These are phyloP conservation scores for Chytridium lagenaria DNA, from an alignment of 371 early-diverging fungal genomes.

Conservation along the genomic window DNA sequence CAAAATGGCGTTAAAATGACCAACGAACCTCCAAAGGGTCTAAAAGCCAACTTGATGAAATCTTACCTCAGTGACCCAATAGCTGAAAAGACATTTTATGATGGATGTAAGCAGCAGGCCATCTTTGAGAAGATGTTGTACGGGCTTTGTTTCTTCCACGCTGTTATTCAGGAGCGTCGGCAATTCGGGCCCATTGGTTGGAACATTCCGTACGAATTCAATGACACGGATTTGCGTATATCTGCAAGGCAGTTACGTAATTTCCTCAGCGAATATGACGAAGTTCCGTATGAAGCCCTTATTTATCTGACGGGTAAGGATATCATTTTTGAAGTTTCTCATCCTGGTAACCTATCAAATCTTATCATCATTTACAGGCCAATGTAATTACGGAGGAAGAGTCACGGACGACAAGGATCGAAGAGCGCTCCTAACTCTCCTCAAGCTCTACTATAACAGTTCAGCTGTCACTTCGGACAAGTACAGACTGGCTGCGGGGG, in stretches of 20 bases:
- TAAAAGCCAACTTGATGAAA: conserved; percentile 54
- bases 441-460: conserved; percentile 52
- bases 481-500: conserved; percentile 49
- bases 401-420: conserved; percentile 65
- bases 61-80: conserved; percentile 57
- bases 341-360: too few relatives aligned
- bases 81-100: conserved; percentile 58
- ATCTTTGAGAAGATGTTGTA: conserved; percentile 57
- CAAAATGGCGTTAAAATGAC: conserved; percentile 68
- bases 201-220: conserved; percentile 68
- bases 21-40: conserved; percentile 60
- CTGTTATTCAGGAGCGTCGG: conserved; percentile 57
- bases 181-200: conserved; percentile 65
- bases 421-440: conserved; percentile 50
- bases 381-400: conserved; percentile 62
- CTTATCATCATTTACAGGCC: conserved; percentile 41
- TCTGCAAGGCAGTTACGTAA: conserved; percentile 59
- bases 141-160: conserved; percentile 62
- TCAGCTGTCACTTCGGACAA: conserved; percentile 27
- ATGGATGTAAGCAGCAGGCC: conserved; percentile 56
- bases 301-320: conserved; percentile 57
- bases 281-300: conserved; percentile 60
- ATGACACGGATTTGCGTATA: conserved; percentile 60
- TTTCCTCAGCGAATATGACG: conserved; percentile 59
- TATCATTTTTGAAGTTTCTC: background rate